Percentiles rank a stretch among this genome's conserved stretches.
phyloP scores from a whole-genome alignment of 352 stramenopile genomes.

The Phytophthora agathidicida region DNA sequence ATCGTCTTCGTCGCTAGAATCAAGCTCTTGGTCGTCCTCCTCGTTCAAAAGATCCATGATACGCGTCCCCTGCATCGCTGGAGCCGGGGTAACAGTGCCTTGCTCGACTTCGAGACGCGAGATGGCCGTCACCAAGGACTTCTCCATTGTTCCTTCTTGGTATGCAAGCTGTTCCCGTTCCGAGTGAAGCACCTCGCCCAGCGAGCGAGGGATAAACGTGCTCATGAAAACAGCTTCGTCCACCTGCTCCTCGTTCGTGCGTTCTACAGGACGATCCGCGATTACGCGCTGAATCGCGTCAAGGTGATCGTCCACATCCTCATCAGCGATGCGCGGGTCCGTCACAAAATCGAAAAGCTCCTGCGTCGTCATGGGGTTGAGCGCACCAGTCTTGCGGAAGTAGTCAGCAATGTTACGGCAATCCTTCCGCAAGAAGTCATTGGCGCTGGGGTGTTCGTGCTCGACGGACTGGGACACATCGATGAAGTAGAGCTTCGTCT shows the following conservation, averaged over 20 bases:
- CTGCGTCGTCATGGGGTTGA: conserved; percentile 94
- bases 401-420: conserved; percentile 98
- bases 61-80: conserved; percentile 42
- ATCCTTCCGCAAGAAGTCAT: conserved; percentile 99
- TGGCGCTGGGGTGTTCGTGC: conserved; percentile 96
- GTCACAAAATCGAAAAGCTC: conserved; percentile 98
- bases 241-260: conserved; percentile 84
- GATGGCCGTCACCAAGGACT: conserved; percentile 79
- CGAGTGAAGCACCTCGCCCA: conserved; percentile 93
- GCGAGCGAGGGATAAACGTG: conserved; percentile 94
- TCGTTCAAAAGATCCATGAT: conserved; percentile 82
- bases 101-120: conserved; percentile 70
- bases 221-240: conserved; percentile 95
- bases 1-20: conserved; percentile 60
- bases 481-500: conserved; percentile 97
- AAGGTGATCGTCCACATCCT: conserved; percentile 87
- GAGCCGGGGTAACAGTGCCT: conserved; percentile 18
- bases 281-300: conserved; percentile 92
- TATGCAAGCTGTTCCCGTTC: conserved; percentile 88
- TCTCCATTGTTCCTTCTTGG: conserved; percentile 87
- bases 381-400: conserved; percentile 90
- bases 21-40: conserved; percentile 52
- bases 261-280: conserved; percentile 61
- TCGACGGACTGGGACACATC: conserved; percentile 99
- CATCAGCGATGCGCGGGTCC: conserved; percentile 63